phyloP scores from a whole-genome alignment of 495 filamentous ascomycete species.

The Paragyromitra xinjiangensis region DNA sequence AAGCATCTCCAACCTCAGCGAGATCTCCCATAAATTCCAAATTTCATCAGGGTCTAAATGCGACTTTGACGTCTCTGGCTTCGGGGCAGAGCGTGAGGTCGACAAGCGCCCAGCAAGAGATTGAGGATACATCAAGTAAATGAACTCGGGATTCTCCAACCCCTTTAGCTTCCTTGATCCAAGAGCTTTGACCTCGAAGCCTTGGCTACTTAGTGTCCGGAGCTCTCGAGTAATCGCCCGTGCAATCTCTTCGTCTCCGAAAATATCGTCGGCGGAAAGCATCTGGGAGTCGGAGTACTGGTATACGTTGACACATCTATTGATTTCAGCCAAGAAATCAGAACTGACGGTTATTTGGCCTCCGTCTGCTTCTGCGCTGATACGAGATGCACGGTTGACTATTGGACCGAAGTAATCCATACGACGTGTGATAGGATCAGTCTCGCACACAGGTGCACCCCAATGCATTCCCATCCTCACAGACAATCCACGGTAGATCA shows the following conservation, averaged over 20 bases:
- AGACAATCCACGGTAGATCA: slow-evolving; percentile 91
- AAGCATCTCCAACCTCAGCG: slow-evolving; percentile 87
- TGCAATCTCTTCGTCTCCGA: slow-evolving; percentile 74
- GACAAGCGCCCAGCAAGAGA: slow-evolving; percentile 81
- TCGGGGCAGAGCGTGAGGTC: slow-evolving; percentile 62
- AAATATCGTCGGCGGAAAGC: slow-evolving; percentile 71
- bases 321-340: slow-evolving; percentile 95
- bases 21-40: slow-evolving; percentile 90
- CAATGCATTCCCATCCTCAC: slow-evolving; percentile 98
- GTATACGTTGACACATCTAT: slow-evolving; percentile 86
- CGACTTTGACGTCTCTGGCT: slow-evolving; percentile 62
- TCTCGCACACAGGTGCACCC: slow-evolving; percentile 92
- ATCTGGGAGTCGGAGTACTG: slow-evolving; percentile 76
- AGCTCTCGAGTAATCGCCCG: slow-evolving; percentile 86
- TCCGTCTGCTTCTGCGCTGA: slow-evolving; percentile 93
- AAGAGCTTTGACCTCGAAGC: slow-evolving; percentile 96
- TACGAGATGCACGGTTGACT: slow-evolving; percentile 95
- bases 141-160: slow-evolving; percentile 93
- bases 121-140: slow-evolving; percentile 93
- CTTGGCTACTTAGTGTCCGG: slow-evolving; percentile 84
- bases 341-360: slow-evolving; percentile 96
- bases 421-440: slow-evolving; percentile 91
- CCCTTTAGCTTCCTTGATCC: slow-evolving; percentile 94
- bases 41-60: slow-evolving; percentile 80
- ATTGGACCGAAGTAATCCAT: slow-evolving; percentile 99